phyloP scores from a whole-genome alignment of 202 grass and related monocot genomes.

The Setaria viridis region DNA sequence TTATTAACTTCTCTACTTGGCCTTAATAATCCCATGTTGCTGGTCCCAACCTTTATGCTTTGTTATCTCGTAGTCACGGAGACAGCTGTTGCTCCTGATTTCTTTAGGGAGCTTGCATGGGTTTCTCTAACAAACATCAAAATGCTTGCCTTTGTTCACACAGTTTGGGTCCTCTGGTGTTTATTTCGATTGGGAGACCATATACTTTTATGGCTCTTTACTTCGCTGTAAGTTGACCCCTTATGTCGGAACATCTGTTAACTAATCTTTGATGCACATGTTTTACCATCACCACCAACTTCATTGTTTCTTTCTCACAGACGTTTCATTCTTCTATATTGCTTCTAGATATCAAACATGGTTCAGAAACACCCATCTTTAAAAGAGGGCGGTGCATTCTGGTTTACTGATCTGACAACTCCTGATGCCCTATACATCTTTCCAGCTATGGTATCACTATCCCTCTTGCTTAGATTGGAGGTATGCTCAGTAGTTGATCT shows the following conservation, averaged over 20 bases:
- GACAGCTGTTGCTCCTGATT: background rate
- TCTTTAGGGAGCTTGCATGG: constrained; percentile 22
- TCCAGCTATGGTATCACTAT: constrained; percentile 41
- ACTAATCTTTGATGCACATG: constrained; percentile 12
- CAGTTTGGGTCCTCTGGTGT: constrained; percentile 21
- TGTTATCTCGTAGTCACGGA: background rate
- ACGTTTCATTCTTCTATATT: constrained; percentile 6
- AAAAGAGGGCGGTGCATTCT: constrained; percentile 60
- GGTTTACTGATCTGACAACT: constrained; percentile 64
- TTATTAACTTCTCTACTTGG: constrained; percentile 2
- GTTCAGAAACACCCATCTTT: constrained; percentile 57
- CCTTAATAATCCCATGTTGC: background rate
- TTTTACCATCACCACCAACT: background rate
- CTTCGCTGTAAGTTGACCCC: constrained; percentile 46
- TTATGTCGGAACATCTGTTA: constrained; percentile 3
- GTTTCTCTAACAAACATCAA: constrained; percentile 20
- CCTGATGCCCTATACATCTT: constrained; percentile 54
- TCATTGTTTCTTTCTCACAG: background rate
- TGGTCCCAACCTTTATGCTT: background rate
- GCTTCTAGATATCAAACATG: constrained; percentile 55
- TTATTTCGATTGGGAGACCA: background rate
- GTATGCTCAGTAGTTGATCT: constrained; percentile 21
- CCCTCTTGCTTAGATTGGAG: constrained; percentile 40
- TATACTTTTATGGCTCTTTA: constrained; percentile 43
- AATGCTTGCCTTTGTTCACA: constrained; percentile 25